Evolutionary conservation across 495 filamentous ascomycete genomes (phyloP).

Genomic region (Aspergillus ellipticus): DNA sequence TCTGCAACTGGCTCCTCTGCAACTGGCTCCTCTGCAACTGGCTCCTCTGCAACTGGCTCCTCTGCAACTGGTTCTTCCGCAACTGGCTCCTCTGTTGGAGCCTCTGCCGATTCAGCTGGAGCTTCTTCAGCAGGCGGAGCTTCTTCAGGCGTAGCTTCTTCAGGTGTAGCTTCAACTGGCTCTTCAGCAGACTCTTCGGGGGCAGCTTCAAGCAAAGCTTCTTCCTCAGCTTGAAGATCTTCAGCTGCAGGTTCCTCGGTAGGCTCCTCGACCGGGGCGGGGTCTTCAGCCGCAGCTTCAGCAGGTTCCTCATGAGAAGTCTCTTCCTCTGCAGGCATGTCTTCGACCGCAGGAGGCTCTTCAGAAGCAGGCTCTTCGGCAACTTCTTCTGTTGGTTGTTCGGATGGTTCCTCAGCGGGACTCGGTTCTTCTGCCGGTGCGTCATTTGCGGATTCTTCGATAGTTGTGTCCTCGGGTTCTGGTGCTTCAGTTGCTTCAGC

Average conservation of each 20-base stretch:
- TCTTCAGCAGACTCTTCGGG: conserved; percentile 4
- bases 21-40: conserved; percentile 1
- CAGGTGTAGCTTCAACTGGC: conserved; percentile 11
- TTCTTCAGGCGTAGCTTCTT: conserved; percentile 7
- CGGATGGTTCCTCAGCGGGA: background rate
- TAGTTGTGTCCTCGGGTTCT: conserved; percentile 4
- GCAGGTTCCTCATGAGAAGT: background rate
- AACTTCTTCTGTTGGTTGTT: background rate
- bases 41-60: conserved; percentile 1
- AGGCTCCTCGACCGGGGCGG: background rate
- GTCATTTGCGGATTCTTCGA: conserved; percentile 4
- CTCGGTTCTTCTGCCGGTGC: background rate
- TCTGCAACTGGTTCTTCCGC: conserved; percentile 1
- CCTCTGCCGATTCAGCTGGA: background rate
- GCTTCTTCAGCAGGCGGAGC: conserved; percentile 4
- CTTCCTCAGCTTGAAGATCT: background rate
- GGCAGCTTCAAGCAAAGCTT: background rate
- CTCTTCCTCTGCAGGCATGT: background rate
- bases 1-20: conserved; percentile 14
- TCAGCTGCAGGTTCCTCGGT: background rate
- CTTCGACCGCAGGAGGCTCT: background rate
- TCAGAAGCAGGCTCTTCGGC: conserved; percentile 5
- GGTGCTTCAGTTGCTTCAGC: background rate
- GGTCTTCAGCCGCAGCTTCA: background rate
- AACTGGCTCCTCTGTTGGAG: conserved; percentile 4